phyloP scores from a whole-genome alignment of 2,329 filamentous ascomycete genomes.

The Emericellopsis atlantica region DNA sequence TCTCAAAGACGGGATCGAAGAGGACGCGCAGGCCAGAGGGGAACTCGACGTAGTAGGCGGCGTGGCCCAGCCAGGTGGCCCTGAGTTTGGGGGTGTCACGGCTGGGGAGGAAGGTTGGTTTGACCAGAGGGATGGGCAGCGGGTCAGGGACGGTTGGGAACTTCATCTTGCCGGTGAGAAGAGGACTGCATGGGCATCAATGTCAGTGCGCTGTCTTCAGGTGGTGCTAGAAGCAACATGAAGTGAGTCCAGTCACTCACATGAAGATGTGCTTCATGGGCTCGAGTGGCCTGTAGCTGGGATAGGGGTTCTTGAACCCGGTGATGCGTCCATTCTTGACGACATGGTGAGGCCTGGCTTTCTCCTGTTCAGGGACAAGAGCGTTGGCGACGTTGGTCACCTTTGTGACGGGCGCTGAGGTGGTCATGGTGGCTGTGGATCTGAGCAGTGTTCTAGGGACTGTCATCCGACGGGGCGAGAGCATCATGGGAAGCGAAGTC shows the following conservation, averaged over 20 bases:
- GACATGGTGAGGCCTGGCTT: conserved; percentile 34
- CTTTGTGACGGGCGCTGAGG: conserved; percentile 7
- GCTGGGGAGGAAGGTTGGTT: too few relatives aligned
- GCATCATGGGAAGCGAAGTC: too few relatives aligned
- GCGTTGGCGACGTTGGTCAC: conserved; percentile 21
- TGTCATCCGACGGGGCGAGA: too few relatives aligned
- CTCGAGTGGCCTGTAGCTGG: conserved; percentile 23
- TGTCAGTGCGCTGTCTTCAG: neutral
- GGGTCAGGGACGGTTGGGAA: conserved; percentile 29
- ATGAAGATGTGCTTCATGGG: conserved; percentile 17
- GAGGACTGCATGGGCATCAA: conserved; percentile 14
- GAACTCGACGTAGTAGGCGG: conserved; percentile 88
- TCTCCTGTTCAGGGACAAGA: conserved; percentile 26
- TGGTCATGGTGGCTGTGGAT: neutral
- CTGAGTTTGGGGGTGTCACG: conserved; percentile 47
- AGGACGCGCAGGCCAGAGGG: conserved; percentile 75
- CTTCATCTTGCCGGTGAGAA: conserved; percentile 25
- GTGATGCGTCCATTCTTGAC: conserved; percentile 20
- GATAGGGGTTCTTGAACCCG: conserved; percentile 37
- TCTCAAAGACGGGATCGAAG: conserved; percentile 88
- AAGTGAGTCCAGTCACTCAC: conserved; percentile 13
- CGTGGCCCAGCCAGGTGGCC: conserved; percentile 91
- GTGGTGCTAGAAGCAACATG: conserved; percentile 26
- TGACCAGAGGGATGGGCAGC: too few relatives aligned
- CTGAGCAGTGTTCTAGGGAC: neutral